A percentile compares a stretch with the other conserved stretches of the same genome.
These are phyloP conservation scores for Prunus campanulata DNA, from an alignment of 306 rosid genomes.

Conservation along the genomic window DNA sequence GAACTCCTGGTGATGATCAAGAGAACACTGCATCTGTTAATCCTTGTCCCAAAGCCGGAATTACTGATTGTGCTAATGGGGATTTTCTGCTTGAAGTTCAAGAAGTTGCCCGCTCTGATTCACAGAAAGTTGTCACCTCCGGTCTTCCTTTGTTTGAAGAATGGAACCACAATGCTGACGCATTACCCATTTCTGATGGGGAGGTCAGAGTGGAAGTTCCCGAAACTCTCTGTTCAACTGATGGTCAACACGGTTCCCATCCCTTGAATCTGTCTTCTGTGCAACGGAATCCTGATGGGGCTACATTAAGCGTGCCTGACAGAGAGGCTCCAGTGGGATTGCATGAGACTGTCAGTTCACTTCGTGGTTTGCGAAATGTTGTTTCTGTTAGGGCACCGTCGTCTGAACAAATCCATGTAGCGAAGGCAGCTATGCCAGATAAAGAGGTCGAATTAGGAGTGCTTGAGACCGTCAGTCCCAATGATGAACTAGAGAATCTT, in stretches of 20 bases:
- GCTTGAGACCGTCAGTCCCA: constrained; percentile 16
- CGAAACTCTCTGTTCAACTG: constrained; percentile 4
- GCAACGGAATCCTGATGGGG: constrained; percentile 24
- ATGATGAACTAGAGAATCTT: constrained; percentile 13
- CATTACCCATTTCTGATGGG: constrained; percentile 24
- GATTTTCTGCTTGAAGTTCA: constrained; percentile 21
- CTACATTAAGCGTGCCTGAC: constrained; percentile 17
- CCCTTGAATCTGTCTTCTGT: constrained; percentile 18
- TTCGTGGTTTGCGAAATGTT: constrained; percentile 19
- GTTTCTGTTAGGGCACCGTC: constrained; percentile 2
- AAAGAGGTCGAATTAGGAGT: constrained; percentile 23
- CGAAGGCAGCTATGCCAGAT: constrained; percentile 21
- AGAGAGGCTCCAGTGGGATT: constrained; percentile 15
- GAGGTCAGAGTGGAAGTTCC: constrained; percentile 15
- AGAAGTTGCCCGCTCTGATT: constrained; percentile 16
- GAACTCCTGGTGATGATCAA: constrained; percentile 30
- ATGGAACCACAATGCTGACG: constrained; percentile 17
- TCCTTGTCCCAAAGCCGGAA: constrained; percentile 23
- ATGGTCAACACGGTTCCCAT: constrained; percentile 19
- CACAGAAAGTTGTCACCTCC: background rate
- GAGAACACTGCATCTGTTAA: constrained; percentile 19
- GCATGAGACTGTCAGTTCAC: constrained; percentile 14
- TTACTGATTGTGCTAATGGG: constrained; percentile 26
- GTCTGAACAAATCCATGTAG: constrained; percentile 7
- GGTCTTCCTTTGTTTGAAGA: constrained; percentile 21